phyloP scores from a whole-genome alignment of 352 stramenopile species.

The Phytophthora litchii region DNA sequence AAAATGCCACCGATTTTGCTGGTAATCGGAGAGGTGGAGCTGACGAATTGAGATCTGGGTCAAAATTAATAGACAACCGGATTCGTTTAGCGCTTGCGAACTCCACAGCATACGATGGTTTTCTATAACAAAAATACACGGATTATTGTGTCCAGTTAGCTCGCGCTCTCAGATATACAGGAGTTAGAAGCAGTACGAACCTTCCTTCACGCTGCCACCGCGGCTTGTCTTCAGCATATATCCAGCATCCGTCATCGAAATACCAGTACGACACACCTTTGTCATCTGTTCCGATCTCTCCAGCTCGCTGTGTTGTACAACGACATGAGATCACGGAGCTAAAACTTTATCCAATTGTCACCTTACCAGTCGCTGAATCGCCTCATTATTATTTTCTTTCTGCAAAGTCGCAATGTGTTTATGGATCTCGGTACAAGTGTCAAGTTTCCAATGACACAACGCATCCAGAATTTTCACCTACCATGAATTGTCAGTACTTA shows the following conservation, averaged over 20 bases:
- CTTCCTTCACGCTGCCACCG: slow-evolving; percentile 59
- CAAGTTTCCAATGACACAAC: slow-evolving; percentile 85
- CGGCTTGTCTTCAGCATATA: slow-evolving; percentile 82
- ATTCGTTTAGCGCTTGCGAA: slow-evolving; percentile 81
- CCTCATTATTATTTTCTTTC: slow-evolving; percentile 70
- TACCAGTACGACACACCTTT: slow-evolving; percentile 83
- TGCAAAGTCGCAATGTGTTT: slow-evolving; percentile 70
- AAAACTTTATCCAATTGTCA: neutral
- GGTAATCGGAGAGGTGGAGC: slow-evolving; percentile 23
- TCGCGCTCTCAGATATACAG: neutral
- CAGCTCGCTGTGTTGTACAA: slow-evolving; percentile 49
- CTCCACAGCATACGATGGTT: slow-evolving; percentile 63
- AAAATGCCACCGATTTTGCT: slow-evolving; percentile 13
- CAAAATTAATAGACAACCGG: slow-evolving; percentile 82
- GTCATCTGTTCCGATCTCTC: slow-evolving; percentile 78
- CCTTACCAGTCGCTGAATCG: slow-evolving; percentile 66
- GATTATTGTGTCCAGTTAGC: neutral
- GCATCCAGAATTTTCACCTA: slow-evolving; percentile 81
- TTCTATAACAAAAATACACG: slow-evolving; percentile 21
- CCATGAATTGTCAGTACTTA: neutral
- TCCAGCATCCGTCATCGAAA: slow-evolving; percentile 85
- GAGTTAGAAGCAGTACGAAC: slow-evolving; percentile 13
- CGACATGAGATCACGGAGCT: slow-evolving; percentile 9
- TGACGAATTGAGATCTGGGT: slow-evolving; percentile 34
- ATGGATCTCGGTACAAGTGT: slow-evolving; percentile 77